Evolutionary conservation across 805 yeast genomes (phyloP), one percentile per base, ranked within the genome.

Genomic region (Teunomyces atbi): DNA sequence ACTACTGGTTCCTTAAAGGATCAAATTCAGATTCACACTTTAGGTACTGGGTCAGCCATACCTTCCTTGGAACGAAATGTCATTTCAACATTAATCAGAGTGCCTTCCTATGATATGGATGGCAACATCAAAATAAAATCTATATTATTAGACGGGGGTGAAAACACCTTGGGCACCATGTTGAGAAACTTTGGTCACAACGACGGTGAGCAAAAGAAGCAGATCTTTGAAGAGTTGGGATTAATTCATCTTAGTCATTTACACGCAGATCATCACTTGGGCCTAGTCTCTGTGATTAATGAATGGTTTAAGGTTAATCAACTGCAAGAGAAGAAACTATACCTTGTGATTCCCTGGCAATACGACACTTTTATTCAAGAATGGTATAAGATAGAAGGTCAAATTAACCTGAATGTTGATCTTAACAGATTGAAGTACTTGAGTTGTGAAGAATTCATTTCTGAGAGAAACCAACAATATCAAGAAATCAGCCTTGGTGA

Each of bases 261-360:
- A 56, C 99, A 94, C 65, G 99, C 98, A 0, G 99, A 94, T 62
- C 99, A 94, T 62, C 97, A 92, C 64, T 68, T 94, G 35, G 99
- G 99, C 0, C 73, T 87, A 4, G 68, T 86, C 6, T 77, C 89
- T 4, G 63, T 94, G 3, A 71, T 94, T 21, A 71, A 74, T 32
- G 81, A 80, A 52, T 91, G 97, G 96, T 72, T 78, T 47, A 59
- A 64, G 27, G 61, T 67, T 11, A 71, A 77, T 48, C 46, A 40
- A 6, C 51, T 64, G 11, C 56, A 66, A 4, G 46, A 57, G 13
- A 60, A 57, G 30, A 68, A 62, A 16, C 65, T 92, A 8, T 80
- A 76, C 51, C 59, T 92, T 21, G 74, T 90, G 1, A 75, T 83
- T 0, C 98, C 98, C 1, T 82, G 86, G 82, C 86, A 82, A 52